phyloP scores from a whole-genome alignment of 2,329 filamentous ascomycete species.

The Fusarium piperis region DNA sequence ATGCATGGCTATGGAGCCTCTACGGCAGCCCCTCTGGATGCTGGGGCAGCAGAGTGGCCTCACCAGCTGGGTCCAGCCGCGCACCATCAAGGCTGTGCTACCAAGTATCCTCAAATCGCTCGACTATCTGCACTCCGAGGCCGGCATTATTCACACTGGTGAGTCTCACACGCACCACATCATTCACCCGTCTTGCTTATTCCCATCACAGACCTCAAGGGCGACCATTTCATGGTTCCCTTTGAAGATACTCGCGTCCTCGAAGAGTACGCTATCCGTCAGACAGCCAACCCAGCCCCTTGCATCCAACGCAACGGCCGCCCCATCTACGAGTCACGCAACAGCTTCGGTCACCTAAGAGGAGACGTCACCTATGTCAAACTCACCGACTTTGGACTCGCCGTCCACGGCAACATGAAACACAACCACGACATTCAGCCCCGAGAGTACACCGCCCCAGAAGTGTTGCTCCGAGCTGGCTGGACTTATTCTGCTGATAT shows the following conservation, averaged over 20 bases:
- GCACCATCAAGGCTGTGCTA: slow-evolving; percentile 40
- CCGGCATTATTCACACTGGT: slow-evolving; percentile 54
- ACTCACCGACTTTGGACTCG: slow-evolving; percentile 43
- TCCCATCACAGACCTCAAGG: slow-evolving; percentile 32
- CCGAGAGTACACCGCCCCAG: slow-evolving; percentile 44
- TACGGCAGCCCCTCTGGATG: slow-evolving; percentile 42
- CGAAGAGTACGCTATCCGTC: slow-evolving; percentile 34
- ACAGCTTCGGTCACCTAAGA: slow-evolving; percentile 37
- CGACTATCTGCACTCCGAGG: slow-evolving; percentile 53
- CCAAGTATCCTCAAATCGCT: slow-evolving; percentile 50
- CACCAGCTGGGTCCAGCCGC: slow-evolving; percentile 30
- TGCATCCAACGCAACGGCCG: slow-evolving; percentile 35
- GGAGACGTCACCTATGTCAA: slow-evolving; percentile 40
- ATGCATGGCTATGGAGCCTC: slow-evolving; percentile 38
- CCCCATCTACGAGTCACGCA: slow-evolving; percentile 36
- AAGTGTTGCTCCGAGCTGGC: slow-evolving; percentile 43
- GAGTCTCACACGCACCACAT: not conserved
- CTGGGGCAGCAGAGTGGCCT: slow-evolving; percentile 35
- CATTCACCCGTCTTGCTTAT: not conserved
- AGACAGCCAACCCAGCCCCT: slow-evolving; percentile 37
- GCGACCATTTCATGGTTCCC: slow-evolving; percentile 40
- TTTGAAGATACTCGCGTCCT: slow-evolving; percentile 39
- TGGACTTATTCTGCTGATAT: slow-evolving; percentile 48
- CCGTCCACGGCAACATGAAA: slow-evolving; percentile 36
- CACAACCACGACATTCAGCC: slow-evolving; percentile 44